Percentiles rank a stretch among this genome's conserved stretches.
Evolutionary conservation across 192 early-diverging fungal species (phyloP).

Genomic region (Podila epigama): DNA sequence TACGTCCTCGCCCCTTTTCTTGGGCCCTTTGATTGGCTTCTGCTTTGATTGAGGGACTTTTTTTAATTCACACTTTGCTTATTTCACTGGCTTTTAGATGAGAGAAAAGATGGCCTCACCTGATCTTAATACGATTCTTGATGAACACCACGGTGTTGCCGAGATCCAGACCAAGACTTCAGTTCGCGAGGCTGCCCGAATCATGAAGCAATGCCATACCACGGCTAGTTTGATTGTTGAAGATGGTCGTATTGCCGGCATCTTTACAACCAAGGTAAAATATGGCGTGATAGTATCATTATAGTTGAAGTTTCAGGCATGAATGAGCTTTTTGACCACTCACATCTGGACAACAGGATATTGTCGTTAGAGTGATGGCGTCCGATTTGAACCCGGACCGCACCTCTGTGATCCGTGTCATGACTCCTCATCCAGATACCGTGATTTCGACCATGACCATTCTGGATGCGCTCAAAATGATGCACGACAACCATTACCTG

Average conservation of each 20-base stretch:
- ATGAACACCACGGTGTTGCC: constrained; percentile 61
- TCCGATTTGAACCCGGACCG: constrained; percentile 83
- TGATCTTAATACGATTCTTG: constrained; percentile 82
- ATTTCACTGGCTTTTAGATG: constrained; percentile 19
- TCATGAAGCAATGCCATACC: constrained; percentile 76
- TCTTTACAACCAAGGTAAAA: constrained; percentile 60
- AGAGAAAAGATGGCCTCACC: constrained; percentile 89
- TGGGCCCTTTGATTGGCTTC: not conserved
- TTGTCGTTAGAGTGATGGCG: constrained; percentile 85
- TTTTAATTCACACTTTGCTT: not conserved
- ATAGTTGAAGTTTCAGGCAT: too few species aligned
- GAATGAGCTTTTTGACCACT: too few species aligned
- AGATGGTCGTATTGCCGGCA: constrained; percentile 74
- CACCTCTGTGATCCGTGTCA: constrained; percentile 93
- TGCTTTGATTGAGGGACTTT: not conserved
- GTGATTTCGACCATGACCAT: constrained; percentile 70
- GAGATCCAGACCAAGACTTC: constrained; percentile 70
- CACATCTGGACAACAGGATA: too few species aligned
- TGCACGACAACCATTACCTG: constrained; percentile 79
- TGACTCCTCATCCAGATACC: constrained; percentile 89
- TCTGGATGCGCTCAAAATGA: constrained; percentile 79
- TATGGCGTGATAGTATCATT: too few species aligned
- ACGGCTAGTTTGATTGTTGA: constrained; percentile 76
- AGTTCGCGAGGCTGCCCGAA: constrained; percentile 73
- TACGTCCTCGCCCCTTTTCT: constrained; percentile 23